These are phyloP conservation scores for Royoungia palumana DNA, from an alignment of 768 basidiomycete species.

Conservation along the genomic window DNA sequence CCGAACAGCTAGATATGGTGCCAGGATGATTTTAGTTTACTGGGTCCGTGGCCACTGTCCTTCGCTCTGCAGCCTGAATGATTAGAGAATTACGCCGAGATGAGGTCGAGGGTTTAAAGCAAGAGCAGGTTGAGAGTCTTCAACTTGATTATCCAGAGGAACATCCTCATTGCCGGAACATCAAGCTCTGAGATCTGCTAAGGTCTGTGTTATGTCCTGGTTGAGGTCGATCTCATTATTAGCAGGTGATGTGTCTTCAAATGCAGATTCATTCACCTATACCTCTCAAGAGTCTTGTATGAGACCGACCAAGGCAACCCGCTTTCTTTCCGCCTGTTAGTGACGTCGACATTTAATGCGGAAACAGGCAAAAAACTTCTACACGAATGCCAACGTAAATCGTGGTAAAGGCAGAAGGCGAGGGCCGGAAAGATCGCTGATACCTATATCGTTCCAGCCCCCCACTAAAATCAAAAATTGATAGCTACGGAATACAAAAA, in stretches of 20 bases:
- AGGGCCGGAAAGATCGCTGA: constrained; percentile 38
- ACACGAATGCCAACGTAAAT: constrained; percentile 76
- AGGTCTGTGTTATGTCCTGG: constrained; percentile 16
- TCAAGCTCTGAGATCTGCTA: constrained; percentile 32
- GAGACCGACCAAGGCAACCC: constrained; percentile 85
- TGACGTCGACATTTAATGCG: constrained; percentile 29
- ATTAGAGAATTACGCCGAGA: constrained; percentile 61
- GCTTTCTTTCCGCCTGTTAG: not conserved
- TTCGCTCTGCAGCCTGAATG: constrained; percentile 91
- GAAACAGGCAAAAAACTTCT: constrained; percentile 91
- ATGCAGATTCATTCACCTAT: constrained; percentile 35
- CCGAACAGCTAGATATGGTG: constrained; percentile 81
- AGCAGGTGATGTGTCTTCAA: constrained; percentile 29
- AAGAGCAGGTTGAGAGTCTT: constrained; percentile 66
- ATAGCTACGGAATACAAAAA: constrained; percentile 14
- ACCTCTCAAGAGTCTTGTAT: constrained; percentile 58
- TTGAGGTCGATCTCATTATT: constrained; percentile 8
- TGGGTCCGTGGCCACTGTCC: constrained; percentile 96
- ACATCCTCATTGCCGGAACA: constrained; percentile 79
- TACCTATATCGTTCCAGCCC: constrained; percentile 11
- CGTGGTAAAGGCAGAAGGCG: constrained; percentile 56
- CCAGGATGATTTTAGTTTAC: constrained; percentile 93
- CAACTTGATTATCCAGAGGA: constrained; percentile 87
- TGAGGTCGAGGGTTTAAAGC: constrained; percentile 44
- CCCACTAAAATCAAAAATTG: constrained; percentile 8